A percentile compares a stretch with the other conserved stretches of the same genome.
Conservation (phyloP, 805 yeast genomes). For the Kuraishia cidri region DNA sequence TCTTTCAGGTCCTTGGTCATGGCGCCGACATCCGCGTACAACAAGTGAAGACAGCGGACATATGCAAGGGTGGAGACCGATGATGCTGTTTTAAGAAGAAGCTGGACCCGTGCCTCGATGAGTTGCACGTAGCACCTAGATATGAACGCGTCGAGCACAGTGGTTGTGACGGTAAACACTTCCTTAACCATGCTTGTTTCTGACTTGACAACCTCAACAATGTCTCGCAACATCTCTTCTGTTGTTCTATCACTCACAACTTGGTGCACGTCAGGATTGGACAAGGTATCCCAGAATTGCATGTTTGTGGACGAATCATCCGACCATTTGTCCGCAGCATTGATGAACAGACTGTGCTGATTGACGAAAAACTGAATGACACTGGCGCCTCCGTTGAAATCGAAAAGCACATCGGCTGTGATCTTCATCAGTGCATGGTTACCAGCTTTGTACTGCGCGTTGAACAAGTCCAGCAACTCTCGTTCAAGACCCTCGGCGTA, state of each 20-base stretch:
- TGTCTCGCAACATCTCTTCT: constrained; percentile 41
- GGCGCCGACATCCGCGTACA: constrained; percentile 49
- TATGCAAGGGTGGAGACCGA: constrained; percentile 61
- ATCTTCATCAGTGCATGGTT: constrained; percentile 68
- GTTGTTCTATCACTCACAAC: constrained; percentile 43
- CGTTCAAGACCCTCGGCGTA: constrained; percentile 74
- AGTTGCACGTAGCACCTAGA: constrained; percentile 74
- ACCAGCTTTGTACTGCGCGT: constrained; percentile 60
- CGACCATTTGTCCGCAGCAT: constrained; percentile 31
- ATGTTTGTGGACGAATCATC: constrained; percentile 30
- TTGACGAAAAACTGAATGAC: constrained; percentile 75
- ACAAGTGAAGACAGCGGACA: constrained; percentile 62
- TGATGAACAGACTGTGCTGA: constrained; percentile 63
- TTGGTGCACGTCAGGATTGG: constrained; percentile 47
- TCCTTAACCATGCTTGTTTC: constrained; percentile 68
- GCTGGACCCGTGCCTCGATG: constrained; percentile 44
- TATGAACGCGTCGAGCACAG: constrained; percentile 60
- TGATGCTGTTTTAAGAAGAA: constrained; percentile 52
- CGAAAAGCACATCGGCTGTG: constrained; percentile 63
- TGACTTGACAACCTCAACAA: constrained; percentile 49
- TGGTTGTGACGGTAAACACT: constrained; percentile 62
- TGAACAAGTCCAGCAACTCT: constrained; percentile 59
- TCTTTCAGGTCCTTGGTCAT: constrained; percentile 60
- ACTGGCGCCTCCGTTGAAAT: constrained; percentile 68
- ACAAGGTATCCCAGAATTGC: constrained; percentile 46